Evolutionary conservation across 1,284 basidiomycete genomes (phyloP).

Genomic region (Sanghuangporus sanghuang): DNA sequence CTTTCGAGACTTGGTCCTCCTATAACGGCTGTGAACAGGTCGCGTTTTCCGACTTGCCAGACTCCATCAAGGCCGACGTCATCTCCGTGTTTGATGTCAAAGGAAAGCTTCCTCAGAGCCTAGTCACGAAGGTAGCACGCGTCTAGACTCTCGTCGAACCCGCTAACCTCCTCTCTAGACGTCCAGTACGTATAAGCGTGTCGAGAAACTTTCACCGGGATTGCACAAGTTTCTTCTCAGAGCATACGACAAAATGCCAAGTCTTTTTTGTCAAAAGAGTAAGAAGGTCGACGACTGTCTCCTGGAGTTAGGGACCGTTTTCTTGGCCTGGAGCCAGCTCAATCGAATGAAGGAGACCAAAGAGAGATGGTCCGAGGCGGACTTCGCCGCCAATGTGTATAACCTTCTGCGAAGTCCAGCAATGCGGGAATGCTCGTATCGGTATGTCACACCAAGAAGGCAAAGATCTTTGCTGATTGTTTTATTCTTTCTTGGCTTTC

Average conservation of each 20-base stretch:
- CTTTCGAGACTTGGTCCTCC: constrained; percentile 30
- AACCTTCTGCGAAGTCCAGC: constrained; percentile 40
- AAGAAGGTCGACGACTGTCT: constrained; percentile 28
- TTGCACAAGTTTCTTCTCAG: constrained; percentile 36
- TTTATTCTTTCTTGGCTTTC: not conserved
- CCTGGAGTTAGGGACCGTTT: constrained; percentile 36
- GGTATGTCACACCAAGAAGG: constrained; percentile 27
- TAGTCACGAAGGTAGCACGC: constrained; percentile 25
- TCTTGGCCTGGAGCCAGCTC: constrained; percentile 40
- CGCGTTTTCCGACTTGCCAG: constrained; percentile 27
- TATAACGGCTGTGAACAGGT: constrained; percentile 29
- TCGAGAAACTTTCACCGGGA: constrained; percentile 27
- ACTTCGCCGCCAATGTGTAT: constrained; percentile 54
- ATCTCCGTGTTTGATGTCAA: constrained; percentile 25
- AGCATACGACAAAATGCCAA: constrained; percentile 32
- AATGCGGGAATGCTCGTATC: constrained; percentile 34
- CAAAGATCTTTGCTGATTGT: not conserved
- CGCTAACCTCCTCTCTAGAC: constrained; percentile 20
- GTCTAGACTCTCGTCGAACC: not conserved
- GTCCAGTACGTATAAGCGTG: constrained; percentile 24
- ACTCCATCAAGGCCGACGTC: constrained; percentile 20
- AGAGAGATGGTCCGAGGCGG: constrained; percentile 48
- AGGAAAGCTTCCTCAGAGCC: constrained; percentile 25
- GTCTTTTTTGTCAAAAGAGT: constrained; percentile 35
- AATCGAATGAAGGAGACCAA: constrained; percentile 37